phyloP scores from a whole-genome alignment of 2,329 filamentous ascomycete species.

The Zasmidium angulare region DNA sequence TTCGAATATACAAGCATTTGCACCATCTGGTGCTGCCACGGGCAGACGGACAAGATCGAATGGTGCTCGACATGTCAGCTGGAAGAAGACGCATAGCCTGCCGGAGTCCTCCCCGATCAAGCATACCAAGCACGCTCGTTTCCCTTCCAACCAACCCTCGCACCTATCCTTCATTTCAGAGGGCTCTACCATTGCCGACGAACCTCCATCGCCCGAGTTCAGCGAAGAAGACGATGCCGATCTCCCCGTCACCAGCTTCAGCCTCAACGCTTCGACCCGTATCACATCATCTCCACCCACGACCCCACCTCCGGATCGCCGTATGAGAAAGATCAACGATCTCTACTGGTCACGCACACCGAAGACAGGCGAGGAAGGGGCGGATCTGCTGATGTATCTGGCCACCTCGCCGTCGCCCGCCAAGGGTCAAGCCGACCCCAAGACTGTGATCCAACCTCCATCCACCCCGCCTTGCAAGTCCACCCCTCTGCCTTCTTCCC shows the following conservation, averaged over 20 bases:
- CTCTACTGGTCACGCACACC: slow-evolving; percentile 48
- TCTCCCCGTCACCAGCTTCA: slow-evolving; percentile 74
- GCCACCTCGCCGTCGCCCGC: slow-evolving; percentile 89
- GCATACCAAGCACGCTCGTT: slow-evolving; percentile 70
- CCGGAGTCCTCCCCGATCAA: slow-evolving; percentile 86
- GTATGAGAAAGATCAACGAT: slow-evolving; percentile 41
- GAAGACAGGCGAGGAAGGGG: slow-evolving; percentile 74
- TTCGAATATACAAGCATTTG: slow-evolving; percentile 19
- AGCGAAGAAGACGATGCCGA: slow-evolving; percentile 81
- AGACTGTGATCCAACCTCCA: slow-evolving; percentile 49
- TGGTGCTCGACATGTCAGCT: slow-evolving; percentile 54
- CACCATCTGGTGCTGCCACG: slow-evolving; percentile 31
- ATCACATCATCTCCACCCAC: slow-evolving; percentile 75
- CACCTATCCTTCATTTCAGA: slow-evolving; percentile 78
- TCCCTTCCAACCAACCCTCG: slow-evolving; percentile 67
- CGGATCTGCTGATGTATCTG: slow-evolving; percentile 82
- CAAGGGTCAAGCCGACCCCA: slow-evolving; percentile 35
- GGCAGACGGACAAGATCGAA: slow-evolving; percentile 32
- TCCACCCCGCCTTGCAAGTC: slow-evolving; percentile 56
- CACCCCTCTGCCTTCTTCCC: slow-evolving; percentile 71
- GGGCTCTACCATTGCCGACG: slow-evolving; percentile 65
- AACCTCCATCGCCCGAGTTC: slow-evolving; percentile 58
- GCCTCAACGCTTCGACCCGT: slow-evolving; percentile 48
- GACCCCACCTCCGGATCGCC: slow-evolving; percentile 64
- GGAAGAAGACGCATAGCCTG: slow-evolving; percentile 75